These are phyloP conservation scores for Nakazawaea pomicola DNA, from an alignment of 805 yeast species.

Conservation along the genomic window DNA sequence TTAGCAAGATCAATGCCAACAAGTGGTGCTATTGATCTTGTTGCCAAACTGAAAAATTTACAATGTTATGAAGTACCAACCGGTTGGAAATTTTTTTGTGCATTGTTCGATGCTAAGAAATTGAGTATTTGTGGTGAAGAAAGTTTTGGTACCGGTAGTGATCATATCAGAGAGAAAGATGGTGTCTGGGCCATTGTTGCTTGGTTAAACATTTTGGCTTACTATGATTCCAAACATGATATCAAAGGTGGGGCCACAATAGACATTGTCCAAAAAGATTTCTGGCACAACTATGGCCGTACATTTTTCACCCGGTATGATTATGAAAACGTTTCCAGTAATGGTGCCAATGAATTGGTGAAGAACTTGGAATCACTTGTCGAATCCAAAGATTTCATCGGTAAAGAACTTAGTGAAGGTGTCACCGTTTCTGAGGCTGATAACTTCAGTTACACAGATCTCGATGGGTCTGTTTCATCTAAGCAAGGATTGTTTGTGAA, in stretches of 20 bases:
- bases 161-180: slow-evolving; percentile 96
- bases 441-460: slow-evolving; percentile 87
- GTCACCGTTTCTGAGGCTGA: slow-evolving; percentile 67
- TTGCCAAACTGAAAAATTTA: slow-evolving; percentile 73
- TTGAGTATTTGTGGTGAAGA: slow-evolving; percentile 97
- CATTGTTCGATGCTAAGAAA: slow-evolving; percentile 87
- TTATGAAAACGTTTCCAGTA: slow-evolving; percentile 75
- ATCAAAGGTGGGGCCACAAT: slow-evolving; percentile 55
- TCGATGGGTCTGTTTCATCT: slow-evolving; percentile 84
- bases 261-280: slow-evolving; percentile 70
- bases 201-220: slow-evolving; percentile 93
- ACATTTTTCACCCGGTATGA: slow-evolving; percentile 97
- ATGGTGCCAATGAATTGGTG: slow-evolving; percentile 70
- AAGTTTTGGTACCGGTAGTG: slow-evolving; percentile 96
- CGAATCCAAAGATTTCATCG: slow-evolving; percentile 36
- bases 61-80: slow-evolving; percentile 93
- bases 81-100: slow-evolving; percentile 98
- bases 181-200: slow-evolving; percentile 98
- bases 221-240: slow-evolving; percentile 52
- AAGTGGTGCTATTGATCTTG: slow-evolving; percentile 87
- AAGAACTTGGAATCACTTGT: slow-evolving; percentile 39
- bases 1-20: slow-evolving; percentile 98
- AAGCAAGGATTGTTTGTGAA: slow-evolving; percentile 89
- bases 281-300: slow-evolving; percentile 92
- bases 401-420: slow-evolving; percentile 46